These are phyloP conservation scores for Gastrolobium villosum DNA, from an alignment of 306 rosid species.

Conservation along the genomic window DNA sequence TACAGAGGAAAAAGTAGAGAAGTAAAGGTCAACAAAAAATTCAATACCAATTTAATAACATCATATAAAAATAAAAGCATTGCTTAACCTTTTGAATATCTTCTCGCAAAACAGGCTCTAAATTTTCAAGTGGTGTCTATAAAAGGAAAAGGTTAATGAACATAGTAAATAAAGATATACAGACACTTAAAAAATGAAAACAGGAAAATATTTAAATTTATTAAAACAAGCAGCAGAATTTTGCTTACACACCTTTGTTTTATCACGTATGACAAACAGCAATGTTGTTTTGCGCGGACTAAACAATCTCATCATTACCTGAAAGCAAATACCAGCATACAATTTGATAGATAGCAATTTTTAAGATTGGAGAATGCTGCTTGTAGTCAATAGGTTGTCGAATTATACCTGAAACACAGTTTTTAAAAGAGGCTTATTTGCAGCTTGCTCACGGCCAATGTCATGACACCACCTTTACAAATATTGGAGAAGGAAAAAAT, in stretches of 20 bases:
- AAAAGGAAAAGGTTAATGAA: constrained; percentile 34
- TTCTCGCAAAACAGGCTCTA: constrained; percentile 90
- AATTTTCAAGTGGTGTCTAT: constrained; percentile 89
- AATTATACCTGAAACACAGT: constrained; percentile 89
- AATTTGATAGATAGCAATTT: constrained; percentile 37
- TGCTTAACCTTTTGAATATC: constrained; percentile 83
- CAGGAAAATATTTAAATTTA: background rate
- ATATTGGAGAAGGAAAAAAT: constrained; percentile 24
- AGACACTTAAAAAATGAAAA: background rate
- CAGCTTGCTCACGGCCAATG: constrained; percentile 99
- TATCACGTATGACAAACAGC: constrained; percentile 94
- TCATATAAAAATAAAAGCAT: constrained; percentile 30
- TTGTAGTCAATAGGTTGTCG: constrained; percentile 14
- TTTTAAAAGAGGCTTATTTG: constrained; percentile 92
- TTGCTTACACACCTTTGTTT: constrained; percentile 74
- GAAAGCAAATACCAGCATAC: constrained; percentile 38
- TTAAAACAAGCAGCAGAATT: constrained; percentile 6
- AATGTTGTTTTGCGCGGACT: constrained; percentile 93
- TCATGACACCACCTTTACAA: constrained; percentile 96
- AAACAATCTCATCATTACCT: constrained; percentile 97
- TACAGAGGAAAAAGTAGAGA: constrained; percentile 50
- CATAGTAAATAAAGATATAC: constrained; percentile 30
- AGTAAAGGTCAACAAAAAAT: constrained; percentile 27
- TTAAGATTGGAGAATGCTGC: constrained; percentile 19
- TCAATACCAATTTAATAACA: background rate